phyloP scores from a whole-genome alignment of 257 asterid species.

The Primulina eburnea region DNA sequence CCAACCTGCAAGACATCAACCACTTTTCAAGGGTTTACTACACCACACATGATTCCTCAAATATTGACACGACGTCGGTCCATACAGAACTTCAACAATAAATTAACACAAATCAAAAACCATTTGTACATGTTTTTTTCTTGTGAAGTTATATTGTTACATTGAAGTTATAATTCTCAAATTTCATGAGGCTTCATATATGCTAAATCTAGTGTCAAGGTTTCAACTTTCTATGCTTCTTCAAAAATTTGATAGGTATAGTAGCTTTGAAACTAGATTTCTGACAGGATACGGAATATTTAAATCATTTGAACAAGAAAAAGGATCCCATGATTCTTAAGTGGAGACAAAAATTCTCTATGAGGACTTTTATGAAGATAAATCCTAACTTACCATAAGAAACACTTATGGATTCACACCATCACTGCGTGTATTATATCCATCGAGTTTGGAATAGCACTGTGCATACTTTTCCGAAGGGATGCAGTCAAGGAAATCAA shows the following conservation, averaged over 20 bases:
- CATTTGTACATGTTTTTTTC: neutral
- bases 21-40: neutral
- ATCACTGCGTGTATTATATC: neutral
- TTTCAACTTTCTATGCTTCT: neutral
- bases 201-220: neutral
- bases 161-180: neutral
- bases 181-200: neutral
- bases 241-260: neutral
- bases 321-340: too few relatives aligned
- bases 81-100: neutral
- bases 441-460: neutral
- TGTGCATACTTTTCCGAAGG: neutral
- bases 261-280: neutral
- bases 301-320: neutral
- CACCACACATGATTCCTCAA: neutral
- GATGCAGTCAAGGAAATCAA: neutral
- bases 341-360: too few relatives aligned
- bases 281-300: neutral
- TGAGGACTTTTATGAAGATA: too few relatives aligned
- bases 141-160: too few relatives aligned
- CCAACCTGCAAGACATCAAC: slow-evolving; percentile 54
- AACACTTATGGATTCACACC: too few relatives aligned
- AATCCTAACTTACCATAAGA: neutral
- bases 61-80: neutral
- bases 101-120: neutral